phyloP scores from a whole-genome alignment of 2,329 filamentous ascomycete genomes.

The Paecilomyces dactylethromorphus region DNA sequence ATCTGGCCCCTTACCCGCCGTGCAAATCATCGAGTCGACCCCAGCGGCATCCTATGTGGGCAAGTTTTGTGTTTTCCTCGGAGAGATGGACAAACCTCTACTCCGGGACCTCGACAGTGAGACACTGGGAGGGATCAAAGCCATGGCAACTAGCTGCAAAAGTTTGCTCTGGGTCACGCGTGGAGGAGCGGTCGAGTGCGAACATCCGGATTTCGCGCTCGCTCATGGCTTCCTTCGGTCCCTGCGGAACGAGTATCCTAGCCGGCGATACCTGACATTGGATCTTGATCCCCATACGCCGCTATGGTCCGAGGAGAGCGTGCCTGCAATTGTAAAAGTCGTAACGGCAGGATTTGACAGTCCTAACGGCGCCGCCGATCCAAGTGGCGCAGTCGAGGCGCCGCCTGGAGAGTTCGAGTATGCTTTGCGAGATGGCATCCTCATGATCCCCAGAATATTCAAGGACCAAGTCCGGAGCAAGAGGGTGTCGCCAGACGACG shows the following conservation, averaged over 20 bases:
- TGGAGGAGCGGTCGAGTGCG: conserved; percentile 6
- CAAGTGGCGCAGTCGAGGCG: too few relatives aligned
- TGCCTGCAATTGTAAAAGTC: neutral
- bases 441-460: too few relatives aligned
- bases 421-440: too few relatives aligned
- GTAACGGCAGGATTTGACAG: neutral
- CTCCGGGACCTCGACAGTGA: neutral
- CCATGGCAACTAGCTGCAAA: neutral
- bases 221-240: conserved; percentile 17
- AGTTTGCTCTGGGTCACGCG: conserved; percentile 3
- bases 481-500: too few relatives aligned
- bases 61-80: neutral
- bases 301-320: neutral
- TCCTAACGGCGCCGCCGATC: neutral
- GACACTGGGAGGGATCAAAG: neutral
- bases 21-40: neutral
- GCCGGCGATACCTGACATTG: conserved; percentile 15
- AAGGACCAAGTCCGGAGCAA: too few relatives aligned
- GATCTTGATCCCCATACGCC: conserved; percentile 17
- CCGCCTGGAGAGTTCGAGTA: too few relatives aligned
- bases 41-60: neutral
- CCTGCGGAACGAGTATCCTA: conserved; percentile 17
- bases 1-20: neutral
- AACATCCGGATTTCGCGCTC: conserved; percentile 9
- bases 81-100: neutral